phyloP scores from a whole-genome alignment of 1,284 basidiomycete species.

The Clitocybe nebularis region DNA sequence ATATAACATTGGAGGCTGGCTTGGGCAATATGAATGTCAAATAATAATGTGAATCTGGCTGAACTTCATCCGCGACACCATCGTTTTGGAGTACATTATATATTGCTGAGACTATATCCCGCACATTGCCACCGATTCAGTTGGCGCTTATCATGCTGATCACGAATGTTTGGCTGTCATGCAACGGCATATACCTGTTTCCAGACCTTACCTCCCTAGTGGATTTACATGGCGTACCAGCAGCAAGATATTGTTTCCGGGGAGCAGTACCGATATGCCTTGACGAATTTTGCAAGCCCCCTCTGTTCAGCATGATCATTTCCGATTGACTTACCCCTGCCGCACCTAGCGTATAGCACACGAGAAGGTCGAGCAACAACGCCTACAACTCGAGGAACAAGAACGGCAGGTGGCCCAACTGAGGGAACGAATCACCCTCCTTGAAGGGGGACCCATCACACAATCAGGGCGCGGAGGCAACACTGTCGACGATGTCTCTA shows the following conservation, averaged over 20 bases:
- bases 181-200: no score
- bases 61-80: no score
- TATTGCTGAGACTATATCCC: no score
- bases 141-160: no score
- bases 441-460: conserved; percentile 58
- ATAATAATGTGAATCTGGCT: conserved; percentile 20
- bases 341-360: conserved; percentile 70
- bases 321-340: not conserved
- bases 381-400: conserved; percentile 73
- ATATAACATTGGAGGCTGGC: conserved; percentile 40
- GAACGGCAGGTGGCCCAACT: conserved; percentile 74
- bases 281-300: conserved; percentile 70
- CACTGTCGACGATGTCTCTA: conserved; percentile 80
- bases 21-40: conserved; percentile 39
- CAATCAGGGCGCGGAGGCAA: conserved; percentile 46
- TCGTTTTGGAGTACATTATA: no score
- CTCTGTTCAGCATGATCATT: not conserved
- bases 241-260: conserved; percentile 56
- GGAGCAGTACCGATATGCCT: conserved; percentile 74
- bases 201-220: no score
- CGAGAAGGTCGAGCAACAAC: conserved; percentile 80
- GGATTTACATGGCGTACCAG: conserved; percentile 20
- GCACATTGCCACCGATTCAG: no score
- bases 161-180: no score
- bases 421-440: conserved; percentile 60